Evolutionary conservation across 108 stramenopile species (phyloP).

Genomic region (Nitzschia sp.): DNA sequence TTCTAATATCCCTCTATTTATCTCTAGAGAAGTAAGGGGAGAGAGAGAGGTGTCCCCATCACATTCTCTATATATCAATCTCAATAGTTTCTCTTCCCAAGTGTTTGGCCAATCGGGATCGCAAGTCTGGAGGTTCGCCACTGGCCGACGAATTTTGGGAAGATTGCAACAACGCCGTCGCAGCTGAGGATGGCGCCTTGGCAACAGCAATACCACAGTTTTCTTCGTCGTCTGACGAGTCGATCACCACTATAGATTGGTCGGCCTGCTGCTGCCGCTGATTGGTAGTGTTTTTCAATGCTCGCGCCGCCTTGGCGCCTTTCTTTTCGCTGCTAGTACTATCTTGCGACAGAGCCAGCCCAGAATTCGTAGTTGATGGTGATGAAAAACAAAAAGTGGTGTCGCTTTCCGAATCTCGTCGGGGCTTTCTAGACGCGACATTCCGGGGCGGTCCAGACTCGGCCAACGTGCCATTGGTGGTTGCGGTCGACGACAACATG

Average conservation of each 20-base stretch:
- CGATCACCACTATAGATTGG: conserved; percentile 17
- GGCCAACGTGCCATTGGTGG: too few relatives aligned
- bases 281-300: background rate
- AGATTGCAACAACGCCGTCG: background rate
- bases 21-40: too few relatives aligned
- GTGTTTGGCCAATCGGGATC: background rate
- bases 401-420: background rate
- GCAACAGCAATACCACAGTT: background rate
- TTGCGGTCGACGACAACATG: too few relatives aligned
- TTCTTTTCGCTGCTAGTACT: background rate
- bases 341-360: background rate
- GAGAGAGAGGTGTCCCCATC: too few relatives aligned
- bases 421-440: background rate
- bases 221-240: conserved; percentile 15
- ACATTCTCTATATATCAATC: too few relatives aligned
- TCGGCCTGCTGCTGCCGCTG: background rate
- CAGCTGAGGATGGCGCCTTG: background rate
- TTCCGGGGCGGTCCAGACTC: too few relatives aligned
- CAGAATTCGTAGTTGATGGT: background rate
- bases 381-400: background rate
- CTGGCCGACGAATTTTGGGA: background rate
- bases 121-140: background rate
- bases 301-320: background rate
- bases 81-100: too few relatives aligned
- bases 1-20: too few relatives aligned